These are phyloP conservation scores for Betula pendula DNA, from an alignment of 306 rosid species.

Conservation along the genomic window DNA sequence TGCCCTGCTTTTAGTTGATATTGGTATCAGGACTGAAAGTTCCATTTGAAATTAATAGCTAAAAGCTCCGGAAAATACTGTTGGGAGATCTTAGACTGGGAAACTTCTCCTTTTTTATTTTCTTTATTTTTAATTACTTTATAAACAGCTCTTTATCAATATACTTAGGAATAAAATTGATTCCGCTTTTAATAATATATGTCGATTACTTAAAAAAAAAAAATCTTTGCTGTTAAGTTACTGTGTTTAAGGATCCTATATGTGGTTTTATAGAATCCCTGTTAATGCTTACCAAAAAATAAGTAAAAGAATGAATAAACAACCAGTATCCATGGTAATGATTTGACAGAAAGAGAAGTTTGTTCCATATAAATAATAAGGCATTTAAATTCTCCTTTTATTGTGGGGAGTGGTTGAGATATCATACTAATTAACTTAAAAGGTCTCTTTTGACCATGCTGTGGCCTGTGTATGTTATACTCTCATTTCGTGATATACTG, in stretches of 20 bases:
- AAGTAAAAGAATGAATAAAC: background rate
- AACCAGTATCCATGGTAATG: background rate
- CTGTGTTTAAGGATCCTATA: background rate
- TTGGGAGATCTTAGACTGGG: background rate
- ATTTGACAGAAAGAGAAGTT: background rate
- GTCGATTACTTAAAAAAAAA: no score
- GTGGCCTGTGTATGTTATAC: background rate
- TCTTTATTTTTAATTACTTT: background rate
- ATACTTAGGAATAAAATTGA: background rate
- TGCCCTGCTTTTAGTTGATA: background rate
- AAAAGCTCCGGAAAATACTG: background rate
- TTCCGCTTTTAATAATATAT: background rate
- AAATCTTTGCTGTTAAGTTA: background rate
- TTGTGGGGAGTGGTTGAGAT: background rate
- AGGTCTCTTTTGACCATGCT: background rate
- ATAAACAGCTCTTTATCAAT: background rate
- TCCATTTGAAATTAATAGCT: background rate
- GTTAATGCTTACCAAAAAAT: background rate
- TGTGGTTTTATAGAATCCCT: background rate
- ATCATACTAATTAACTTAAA: background rate
- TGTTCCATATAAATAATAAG: background rate
- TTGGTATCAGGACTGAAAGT: background rate
- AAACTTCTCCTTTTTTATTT: background rate
- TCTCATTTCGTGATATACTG: background rate
- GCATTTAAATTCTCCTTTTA: background rate